phyloP scores from a whole-genome alignment of 352 stramenopile genomes.

The Phytophthora cactorum region DNA sequence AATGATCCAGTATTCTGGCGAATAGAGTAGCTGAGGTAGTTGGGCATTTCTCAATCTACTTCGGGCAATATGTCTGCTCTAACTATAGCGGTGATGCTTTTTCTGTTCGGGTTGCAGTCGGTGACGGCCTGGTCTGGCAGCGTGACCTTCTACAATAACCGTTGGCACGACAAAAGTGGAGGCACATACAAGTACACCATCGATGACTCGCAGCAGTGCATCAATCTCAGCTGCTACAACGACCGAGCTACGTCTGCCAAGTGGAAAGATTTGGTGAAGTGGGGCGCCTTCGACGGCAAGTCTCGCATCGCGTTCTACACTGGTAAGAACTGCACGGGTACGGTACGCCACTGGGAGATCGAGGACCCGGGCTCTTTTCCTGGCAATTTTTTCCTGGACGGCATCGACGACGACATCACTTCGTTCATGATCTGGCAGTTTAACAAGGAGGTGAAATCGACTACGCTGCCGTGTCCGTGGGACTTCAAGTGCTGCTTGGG shows the following conservation, averaged over 20 bases:
- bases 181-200: conserved; percentile 29
- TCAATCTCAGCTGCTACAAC: conserved; percentile 41
- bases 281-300: conserved; percentile 13
- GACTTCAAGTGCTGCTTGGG: conserved; percentile 3
- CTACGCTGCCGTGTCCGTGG: conserved; percentile 20
- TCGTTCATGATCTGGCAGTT: conserved; percentile 46
- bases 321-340: conserved; percentile 23
- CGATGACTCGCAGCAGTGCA: conserved; percentile 24
- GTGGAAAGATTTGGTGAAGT: conserved; percentile 22
- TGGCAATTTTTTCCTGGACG: conserved; percentile 31
- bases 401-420: conserved; percentile 33
- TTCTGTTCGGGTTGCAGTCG: neutral
- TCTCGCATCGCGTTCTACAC: conserved; percentile 37
- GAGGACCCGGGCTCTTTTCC: conserved; percentile 3
- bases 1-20: neutral
- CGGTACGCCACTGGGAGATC: conserved; percentile 23
- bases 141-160: conserved; percentile 31
- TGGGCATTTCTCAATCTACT: neutral
- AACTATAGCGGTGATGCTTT: neutral
- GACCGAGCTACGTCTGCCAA: conserved; percentile 31
- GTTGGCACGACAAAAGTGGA: conserved; percentile 9
- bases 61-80: neutral
- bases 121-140: conserved; percentile 17
- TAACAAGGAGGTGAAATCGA: conserved; percentile 11
- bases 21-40: neutral